phyloP scores from a whole-genome alignment of 768 basidiomycete species.

The Leccinum rimulosum region DNA sequence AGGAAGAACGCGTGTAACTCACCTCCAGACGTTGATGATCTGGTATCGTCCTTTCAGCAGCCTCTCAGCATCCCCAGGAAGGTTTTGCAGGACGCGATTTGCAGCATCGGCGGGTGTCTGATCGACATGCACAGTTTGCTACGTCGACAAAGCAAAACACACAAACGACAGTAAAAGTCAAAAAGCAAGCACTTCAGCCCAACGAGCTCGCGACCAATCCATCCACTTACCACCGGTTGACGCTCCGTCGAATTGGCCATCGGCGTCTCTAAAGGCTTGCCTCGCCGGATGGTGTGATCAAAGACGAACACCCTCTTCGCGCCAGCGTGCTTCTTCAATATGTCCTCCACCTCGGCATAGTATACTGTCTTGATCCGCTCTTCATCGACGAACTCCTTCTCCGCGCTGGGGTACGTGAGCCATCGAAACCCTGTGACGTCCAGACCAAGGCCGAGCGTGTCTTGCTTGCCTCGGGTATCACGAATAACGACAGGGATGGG shows the following conservation, averaged over 20 bases:
- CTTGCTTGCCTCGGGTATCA: constrained; percentile 30
- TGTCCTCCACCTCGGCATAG: constrained; percentile 38
- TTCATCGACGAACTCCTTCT: constrained; percentile 38
- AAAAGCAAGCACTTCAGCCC: too few species aligned
- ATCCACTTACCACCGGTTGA: constrained; percentile 28
- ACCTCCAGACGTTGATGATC: constrained; percentile 46
- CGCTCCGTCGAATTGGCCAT: constrained; percentile 5
- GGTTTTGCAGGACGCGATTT: constrained; percentile 34
- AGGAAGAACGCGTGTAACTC: background rate
- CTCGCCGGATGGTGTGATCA: constrained; percentile 40
- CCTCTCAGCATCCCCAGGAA: constrained; percentile 38
- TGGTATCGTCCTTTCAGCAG: constrained; percentile 38
- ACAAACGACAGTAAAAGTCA: too few species aligned
- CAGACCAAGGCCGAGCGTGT: constrained; percentile 24
- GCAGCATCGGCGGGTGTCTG: constrained; percentile 36
- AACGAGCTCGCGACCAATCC: background rate
- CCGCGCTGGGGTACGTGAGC: constrained; percentile 29
- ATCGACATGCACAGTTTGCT: constrained; percentile 43
- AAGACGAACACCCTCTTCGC: constrained; percentile 40
- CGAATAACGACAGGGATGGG: constrained; percentile 17
- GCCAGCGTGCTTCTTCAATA: constrained; percentile 37
- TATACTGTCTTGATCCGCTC: constrained; percentile 34
- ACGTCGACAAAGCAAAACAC: background rate
- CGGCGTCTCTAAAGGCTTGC: background rate
- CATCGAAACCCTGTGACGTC: constrained; percentile 42